phyloP scores from a whole-genome alignment of 108 stramenopile species.

The Conticribra guillardii region DNA sequence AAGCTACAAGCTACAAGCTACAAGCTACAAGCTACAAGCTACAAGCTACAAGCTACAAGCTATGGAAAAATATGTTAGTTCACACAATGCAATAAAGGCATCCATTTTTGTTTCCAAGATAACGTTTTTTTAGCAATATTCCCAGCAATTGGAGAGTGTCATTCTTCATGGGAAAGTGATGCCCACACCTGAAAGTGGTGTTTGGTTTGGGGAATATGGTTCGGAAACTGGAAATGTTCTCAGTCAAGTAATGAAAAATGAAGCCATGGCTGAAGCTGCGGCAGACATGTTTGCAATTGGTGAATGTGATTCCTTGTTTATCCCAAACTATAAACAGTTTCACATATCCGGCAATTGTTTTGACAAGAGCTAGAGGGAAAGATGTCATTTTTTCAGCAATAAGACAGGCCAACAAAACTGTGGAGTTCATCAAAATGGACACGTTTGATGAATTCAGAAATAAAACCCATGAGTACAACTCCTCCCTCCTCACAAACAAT shows the following conservation, averaged over 20 bases:
- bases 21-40: no score
- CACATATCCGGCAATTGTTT: constrained; percentile 16
- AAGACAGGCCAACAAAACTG: no score
- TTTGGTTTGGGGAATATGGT: constrained; percentile 37
- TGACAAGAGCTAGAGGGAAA: constrained; percentile 14
- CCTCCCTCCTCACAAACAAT: no score
- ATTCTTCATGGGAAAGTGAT: constrained; percentile 15
- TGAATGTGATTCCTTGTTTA: constrained; percentile 41
- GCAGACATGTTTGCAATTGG: constrained; percentile 44
- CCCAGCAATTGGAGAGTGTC: constrained; percentile 28
- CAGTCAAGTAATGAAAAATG: constrained; percentile 19
- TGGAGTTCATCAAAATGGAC: no score
- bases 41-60: no score
- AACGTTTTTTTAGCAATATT: constrained; percentile 21
- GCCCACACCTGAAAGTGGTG: constrained; percentile 13
- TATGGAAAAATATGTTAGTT: background rate
- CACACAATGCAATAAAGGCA: constrained; percentile 3
- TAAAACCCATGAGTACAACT: no score
- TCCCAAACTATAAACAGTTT: constrained; percentile 37
- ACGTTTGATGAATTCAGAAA: no score
- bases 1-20: no score
- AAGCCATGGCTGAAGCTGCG: constrained; percentile 49
- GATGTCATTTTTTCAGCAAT: constrained; percentile 25
- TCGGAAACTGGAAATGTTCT: constrained; percentile 7
- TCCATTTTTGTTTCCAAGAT: constrained; percentile 26